These are phyloP conservation scores for Zymoseptoria passerinii DNA, from an alignment of 2,329 filamentous ascomycete species.

Conservation along the genomic window DNA sequence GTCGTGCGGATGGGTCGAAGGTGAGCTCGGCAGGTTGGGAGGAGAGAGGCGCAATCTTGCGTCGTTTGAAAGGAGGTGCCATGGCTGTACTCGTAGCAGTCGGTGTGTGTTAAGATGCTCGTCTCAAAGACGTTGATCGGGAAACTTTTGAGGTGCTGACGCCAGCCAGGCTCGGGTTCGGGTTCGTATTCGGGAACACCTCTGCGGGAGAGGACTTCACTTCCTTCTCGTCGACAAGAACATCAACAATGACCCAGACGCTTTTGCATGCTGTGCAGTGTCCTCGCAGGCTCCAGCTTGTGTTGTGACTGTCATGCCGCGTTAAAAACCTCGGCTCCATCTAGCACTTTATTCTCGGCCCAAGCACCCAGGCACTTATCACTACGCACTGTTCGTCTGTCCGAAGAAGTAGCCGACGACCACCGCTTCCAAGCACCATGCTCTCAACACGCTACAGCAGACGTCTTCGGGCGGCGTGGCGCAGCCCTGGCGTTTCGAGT, in stretches of 20 bases:
- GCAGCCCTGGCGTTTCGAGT: conserved; percentile 14
- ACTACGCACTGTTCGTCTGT: conserved; percentile 21
- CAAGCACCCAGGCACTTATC: conserved; percentile 17
- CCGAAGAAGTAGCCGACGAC: conserved; percentile 8
- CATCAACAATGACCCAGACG: background rate
- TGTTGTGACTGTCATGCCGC: conserved; percentile 3
- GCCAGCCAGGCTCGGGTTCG: background rate
- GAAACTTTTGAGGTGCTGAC: background rate
- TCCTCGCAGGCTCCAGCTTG: background rate
- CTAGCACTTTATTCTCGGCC: conserved; percentile 20
- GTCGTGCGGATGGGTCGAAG: conserved; percentile 71
- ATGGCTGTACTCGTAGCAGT: background rate
- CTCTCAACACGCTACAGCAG: conserved; percentile 11
- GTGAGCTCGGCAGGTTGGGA: conserved; percentile 52
- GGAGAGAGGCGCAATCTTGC: background rate
- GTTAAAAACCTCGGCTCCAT: conserved; percentile 20
- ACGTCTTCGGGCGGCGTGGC: conserved; percentile 1
- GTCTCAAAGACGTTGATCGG: background rate
- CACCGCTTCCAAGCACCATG: conserved; percentile 10
- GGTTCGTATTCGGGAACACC: background rate
- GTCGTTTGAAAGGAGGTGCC: conserved; percentile 9
- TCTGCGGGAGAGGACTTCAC: background rate
- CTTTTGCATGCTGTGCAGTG: background rate
- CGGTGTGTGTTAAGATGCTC: background rate
- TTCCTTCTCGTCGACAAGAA: background rate